These are phyloP conservation scores for Pseudopithomyces chartarum DNA, from an alignment of 2,329 filamentous ascomycete species.

Conservation along the genomic window DNA sequence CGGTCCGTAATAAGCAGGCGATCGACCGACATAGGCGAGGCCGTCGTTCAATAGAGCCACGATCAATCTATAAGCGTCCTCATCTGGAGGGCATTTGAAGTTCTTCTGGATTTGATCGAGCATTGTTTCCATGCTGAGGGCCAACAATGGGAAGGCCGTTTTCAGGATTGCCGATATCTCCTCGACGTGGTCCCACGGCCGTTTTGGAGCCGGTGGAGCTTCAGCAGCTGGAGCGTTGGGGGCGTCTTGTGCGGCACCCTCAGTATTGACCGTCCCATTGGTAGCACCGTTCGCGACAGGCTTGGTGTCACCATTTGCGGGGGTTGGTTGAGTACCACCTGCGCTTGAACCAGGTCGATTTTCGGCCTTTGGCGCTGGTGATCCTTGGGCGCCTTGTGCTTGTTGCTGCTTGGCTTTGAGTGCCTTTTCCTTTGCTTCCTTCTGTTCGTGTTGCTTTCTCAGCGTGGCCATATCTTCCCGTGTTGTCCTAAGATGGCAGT, in stretches of 20 bases:
- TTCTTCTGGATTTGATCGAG: slow-evolving; percentile 98
- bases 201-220: slow-evolving; percentile 57
- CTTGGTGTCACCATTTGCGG: slow-evolving; percentile 52
- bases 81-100: slow-evolving; percentile 98
- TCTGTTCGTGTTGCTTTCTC: slow-evolving; percentile 79
- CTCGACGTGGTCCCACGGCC: slow-evolving; percentile 95
- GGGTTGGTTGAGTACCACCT: slow-evolving; percentile 35
- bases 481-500: slow-evolving; percentile 92
- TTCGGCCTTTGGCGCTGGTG: slow-evolving; percentile 43
- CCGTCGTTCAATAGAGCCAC: slow-evolving; percentile 97
- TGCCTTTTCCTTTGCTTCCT: slow-evolving; percentile 59
- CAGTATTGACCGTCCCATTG: slow-evolving; percentile 46
- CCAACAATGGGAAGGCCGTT: slow-evolving; percentile 93
- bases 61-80: slow-evolving; percentile 96
- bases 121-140: slow-evolving; percentile 99
- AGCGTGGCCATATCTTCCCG: slow-evolving; percentile 92
- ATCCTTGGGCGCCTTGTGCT: slow-evolving; percentile 42
- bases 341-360: slow-evolving; percentile 39
- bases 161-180: slow-evolving; percentile 95
- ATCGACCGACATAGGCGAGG: slow-evolving; percentile 86
- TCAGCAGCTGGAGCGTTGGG: slow-evolving; percentile 28
- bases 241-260: slow-evolving; percentile 42
- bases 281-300: slow-evolving; percentile 56
- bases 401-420: slow-evolving; percentile 59
- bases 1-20: slow-evolving; percentile 83